phyloP scores from a whole-genome alignment of 352 stramenopile species.

The Globisporangium lucens region DNA sequence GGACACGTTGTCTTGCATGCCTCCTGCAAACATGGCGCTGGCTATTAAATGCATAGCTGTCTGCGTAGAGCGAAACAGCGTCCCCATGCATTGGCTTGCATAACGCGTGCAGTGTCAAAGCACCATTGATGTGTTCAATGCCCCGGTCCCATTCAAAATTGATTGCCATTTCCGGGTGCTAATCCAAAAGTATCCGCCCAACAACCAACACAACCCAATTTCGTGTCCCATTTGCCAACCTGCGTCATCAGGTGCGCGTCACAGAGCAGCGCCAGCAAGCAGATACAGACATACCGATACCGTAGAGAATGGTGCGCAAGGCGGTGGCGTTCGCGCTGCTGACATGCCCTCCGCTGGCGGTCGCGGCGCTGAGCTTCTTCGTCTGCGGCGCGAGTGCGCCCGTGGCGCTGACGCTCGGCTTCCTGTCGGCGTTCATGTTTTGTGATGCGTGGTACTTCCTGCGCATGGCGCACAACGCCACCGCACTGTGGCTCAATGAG shows the following conservation, averaged over 20 bases:
- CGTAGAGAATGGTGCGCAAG: slow-evolving; percentile 28
- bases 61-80: too few species aligned
- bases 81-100: not conserved
- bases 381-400: slow-evolving; percentile 18
- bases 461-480: slow-evolving; percentile 37
- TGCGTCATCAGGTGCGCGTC: not conserved
- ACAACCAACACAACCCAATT: not conserved
- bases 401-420: slow-evolving; percentile 30
- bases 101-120: not conserved
- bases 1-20: not conserved
- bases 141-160: not conserved
- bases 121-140: not conserved
- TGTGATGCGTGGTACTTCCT: slow-evolving; percentile 85
- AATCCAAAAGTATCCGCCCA: not conserved
- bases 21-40: not conserved
- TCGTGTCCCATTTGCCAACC: not conserved
- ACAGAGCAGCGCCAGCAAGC: not conserved
- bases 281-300: not conserved
- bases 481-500: slow-evolving; percentile 21
- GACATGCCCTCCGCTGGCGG: slow-evolving; percentile 30
- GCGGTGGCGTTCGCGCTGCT: slow-evolving; percentile 51
- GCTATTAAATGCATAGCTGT: too few species aligned
- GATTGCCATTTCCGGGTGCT: not conserved
- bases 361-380: slow-evolving; percentile 32
- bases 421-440: slow-evolving; percentile 55